Evolutionary conservation across 23 red algal species (phyloP), one percentile per base, ranked within the genome.

Genomic region (Chondrus crispus): DNA sequence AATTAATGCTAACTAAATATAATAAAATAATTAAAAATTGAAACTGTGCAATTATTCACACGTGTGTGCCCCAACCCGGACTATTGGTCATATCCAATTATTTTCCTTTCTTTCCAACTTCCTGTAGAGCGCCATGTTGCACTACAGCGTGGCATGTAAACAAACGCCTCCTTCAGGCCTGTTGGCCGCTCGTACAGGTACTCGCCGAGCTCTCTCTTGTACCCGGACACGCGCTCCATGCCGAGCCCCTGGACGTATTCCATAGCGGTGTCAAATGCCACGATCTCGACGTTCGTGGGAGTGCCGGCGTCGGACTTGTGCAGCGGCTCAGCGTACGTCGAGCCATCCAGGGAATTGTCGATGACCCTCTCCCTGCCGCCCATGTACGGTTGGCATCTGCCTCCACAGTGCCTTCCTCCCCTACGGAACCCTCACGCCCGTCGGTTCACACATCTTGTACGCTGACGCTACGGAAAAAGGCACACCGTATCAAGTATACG

Each of bases 271-370:
- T 69, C 97, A 55, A 99, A 91, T 1, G 79, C 97, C 38, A 99
- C 83, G 9, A 93, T 93, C 45, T 99, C 97, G 57, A 74, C 97
- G 62, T 95, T 99, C 9, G 97, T 85, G 3, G 97, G 97, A 18
- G 97, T 99, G 4, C 97, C 97, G 36, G 97, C 94, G 74, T 99
- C 97, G 74, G 96, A 99, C 91, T 96, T 96, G 75, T 99, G 97
- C 40, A 94, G 97, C 54, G 95, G 89, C 24, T 72, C 57, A 16
- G 97, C 94, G 46, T 93, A 99, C 11, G 97, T 99, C 5, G 62
- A 82, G 43, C 85, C 68, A 22, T 99, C 87, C 24, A 95, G 52
- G 54, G 29, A 95, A 18, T 96, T 94, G 40, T 99, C 93, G 46
- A 51, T 76, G 51, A 99, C 96, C 97, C 96, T 99, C 63, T 99